phyloP scores from a whole-genome alignment of 2,329 filamentous ascomycete genomes.

The Didymella sp. region DNA sequence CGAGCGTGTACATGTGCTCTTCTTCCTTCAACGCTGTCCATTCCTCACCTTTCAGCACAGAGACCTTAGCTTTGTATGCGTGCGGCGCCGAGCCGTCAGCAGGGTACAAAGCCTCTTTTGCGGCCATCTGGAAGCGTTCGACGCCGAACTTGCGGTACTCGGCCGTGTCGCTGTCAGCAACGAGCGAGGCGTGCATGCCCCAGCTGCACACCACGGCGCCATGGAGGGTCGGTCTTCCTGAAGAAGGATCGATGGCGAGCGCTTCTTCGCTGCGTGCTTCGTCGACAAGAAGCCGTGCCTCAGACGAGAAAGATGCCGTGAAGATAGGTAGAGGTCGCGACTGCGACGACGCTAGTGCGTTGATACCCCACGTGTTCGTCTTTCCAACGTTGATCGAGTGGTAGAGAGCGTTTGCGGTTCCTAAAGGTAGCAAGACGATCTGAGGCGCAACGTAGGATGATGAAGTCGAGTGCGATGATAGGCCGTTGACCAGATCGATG shows the following conservation, averaged over 20 bases:
- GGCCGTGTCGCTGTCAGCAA: constrained; percentile 87
- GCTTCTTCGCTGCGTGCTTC: constrained; percentile 54
- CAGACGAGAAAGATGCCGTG: constrained; percentile 54
- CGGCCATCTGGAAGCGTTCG: constrained; percentile 84
- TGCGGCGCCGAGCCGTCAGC: constrained; percentile 61
- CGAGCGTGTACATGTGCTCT: constrained; percentile 77
- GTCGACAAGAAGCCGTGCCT: constrained; percentile 52
- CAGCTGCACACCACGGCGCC: constrained; percentile 89
- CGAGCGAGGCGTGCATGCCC: constrained; percentile 86
- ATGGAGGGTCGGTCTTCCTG: constrained; percentile 53
- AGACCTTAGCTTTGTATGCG: constrained; percentile 63
- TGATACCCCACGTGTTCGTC: constrained; percentile 53
- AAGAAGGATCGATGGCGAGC: constrained; percentile 31
- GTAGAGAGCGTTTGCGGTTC: constrained; percentile 59
- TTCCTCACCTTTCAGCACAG: constrained; percentile 41
- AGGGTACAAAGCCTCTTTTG: constrained; percentile 73
- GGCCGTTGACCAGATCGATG: constrained; percentile 79
- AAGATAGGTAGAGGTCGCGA: constrained; percentile 53
- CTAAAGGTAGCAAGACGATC: constrained; percentile 63
- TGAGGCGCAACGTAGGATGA: constrained; percentile 57
- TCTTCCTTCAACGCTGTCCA: constrained; percentile 50
- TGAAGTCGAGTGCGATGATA: constrained; percentile 49
- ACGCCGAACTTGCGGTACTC: constrained; percentile 79
- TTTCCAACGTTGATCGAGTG: constrained; percentile 51
- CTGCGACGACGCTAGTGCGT: constrained; percentile 45